Percentiles rank a stretch among this genome's conserved stretches.
Conservation (phyloP, 2,329 filamentous ascomycete species). For the Monilinia fructicola region DNA sequence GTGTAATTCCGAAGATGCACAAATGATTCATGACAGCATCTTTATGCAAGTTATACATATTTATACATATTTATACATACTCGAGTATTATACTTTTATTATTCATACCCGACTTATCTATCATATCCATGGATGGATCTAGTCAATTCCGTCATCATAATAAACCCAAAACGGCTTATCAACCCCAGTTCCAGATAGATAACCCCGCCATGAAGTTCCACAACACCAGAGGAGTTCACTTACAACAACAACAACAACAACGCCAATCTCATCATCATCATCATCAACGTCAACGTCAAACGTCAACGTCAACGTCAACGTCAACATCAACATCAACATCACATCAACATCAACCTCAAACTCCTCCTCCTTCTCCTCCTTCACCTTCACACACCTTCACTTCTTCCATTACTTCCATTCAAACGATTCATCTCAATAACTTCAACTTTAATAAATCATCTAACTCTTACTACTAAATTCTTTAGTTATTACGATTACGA, state of each 20-base stretch:
- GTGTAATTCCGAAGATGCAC: neutral
- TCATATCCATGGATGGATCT: too few relatives aligned
- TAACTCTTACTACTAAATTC: neutral
- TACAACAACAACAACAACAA: too few relatives aligned
- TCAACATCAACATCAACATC: neutral
- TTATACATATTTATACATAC: too few relatives aligned
- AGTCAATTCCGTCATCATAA: neutral
- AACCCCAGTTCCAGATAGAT: neutral
- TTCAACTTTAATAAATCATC: neutral
- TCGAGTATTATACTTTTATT: too few relatives aligned
- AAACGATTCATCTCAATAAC: neutral
- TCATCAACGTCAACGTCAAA: too few relatives aligned
- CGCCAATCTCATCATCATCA: too few relatives aligned
- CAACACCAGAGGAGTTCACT: neutral
- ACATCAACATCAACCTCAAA: too few relatives aligned
- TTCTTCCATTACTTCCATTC: neutral
- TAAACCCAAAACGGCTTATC: neutral
- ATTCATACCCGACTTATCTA: too few relatives aligned
- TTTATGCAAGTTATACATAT: neutral
- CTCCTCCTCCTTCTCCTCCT: too few relatives aligned
- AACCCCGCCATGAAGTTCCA: conserved; percentile 19
- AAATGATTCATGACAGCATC: neutral
- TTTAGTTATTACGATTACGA: neutral
- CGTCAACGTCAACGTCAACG: neutral
- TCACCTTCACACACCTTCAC: too few relatives aligned